Conservation (phyloP, 768 basidiomycete genomes). For the Mycena capillaripes region DNA sequence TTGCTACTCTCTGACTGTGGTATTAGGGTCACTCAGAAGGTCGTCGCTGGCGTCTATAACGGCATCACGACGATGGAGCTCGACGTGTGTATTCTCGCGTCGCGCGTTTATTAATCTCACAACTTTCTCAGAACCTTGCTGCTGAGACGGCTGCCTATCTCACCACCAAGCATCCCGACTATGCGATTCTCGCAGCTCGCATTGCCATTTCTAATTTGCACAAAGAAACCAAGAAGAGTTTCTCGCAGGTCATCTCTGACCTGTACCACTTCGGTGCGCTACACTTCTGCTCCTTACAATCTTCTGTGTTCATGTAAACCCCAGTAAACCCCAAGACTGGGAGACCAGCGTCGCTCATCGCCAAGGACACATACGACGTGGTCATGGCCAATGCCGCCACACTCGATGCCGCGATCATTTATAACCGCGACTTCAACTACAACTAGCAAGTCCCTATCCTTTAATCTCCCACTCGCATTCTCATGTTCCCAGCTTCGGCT, state of each 20-base stretch:
- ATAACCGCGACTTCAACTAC: constrained; percentile 98
- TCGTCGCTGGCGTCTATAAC: constrained; percentile 92
- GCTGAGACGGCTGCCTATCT: constrained; percentile 98
- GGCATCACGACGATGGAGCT: constrained; percentile 98
- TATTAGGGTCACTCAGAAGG: constrained; percentile 88
- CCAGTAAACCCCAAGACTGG: constrained; percentile 97
- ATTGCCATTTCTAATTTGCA: constrained; percentile 99
- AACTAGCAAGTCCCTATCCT: constrained; percentile 75
- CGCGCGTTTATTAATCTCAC: constrained; percentile 63
- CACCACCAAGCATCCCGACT: constrained; percentile 98
- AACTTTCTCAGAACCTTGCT: constrained; percentile 88
- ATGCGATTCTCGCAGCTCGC: constrained; percentile 98
- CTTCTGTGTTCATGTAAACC: background rate
- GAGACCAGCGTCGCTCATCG: constrained; percentile 90
- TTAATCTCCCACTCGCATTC: background rate
- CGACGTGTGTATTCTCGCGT: constrained; percentile 72
- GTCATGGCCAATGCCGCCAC: constrained; percentile 85
- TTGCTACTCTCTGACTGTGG: constrained; percentile 8
- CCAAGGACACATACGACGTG: constrained; percentile 85
- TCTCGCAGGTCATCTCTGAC: constrained; percentile 92
- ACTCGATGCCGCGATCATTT: constrained; percentile 98
- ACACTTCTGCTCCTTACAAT: background rate
- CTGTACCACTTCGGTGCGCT: constrained; percentile 87
- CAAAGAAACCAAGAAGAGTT: constrained; percentile 99
- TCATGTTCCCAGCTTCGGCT: constrained; percentile 82